Base-by-base conservation (phyloP, 805 yeast species). In the Zygoascus ofunaensis region DNA sequence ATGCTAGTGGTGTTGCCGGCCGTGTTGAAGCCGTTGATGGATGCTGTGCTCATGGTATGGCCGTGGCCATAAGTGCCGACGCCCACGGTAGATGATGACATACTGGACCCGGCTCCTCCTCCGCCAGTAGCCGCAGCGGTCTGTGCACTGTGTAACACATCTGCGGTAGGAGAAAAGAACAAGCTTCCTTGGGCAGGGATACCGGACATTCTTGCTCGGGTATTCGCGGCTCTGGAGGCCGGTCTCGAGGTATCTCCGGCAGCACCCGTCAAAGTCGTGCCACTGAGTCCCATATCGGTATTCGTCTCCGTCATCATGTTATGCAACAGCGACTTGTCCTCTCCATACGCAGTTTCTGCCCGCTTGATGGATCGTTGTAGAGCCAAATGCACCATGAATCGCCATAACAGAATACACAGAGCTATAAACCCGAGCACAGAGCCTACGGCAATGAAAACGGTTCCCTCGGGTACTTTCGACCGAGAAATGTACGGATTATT, bases 391-490 rank as follows among this genome's bases (percentile, higher is more conserved):
- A 70, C 65, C 20, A 74, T 59, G 19, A 73, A 54, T 52, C 80
- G 75, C 73, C 81, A 79, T 12, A 69, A 50, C 8, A 73, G 50
- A 34, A 81, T 68, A 1, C 69, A 70, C 3, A 80, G 49, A 18
- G 79, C 61, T 3, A 82, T 64, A 33, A 76, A 78, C 0, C 80
- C 84, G 3, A 80, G 76, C 33, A 80, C 69, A 8, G 81, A 68
- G 1, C 94, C 95, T 36, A 85, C 82, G 0, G 84, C 82, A 42
- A 87, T 86, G 63, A 85, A 86, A 2, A 87, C 87, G 1, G 92
- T 82, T 1, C 95, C 95, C 39, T 75, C 71, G 1, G 87, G 85
- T 38, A 70, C 68, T 18, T 57, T 57, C 4, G 77, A 62, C 38
- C 66, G 61, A 52, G 72, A 62, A 17, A 86, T 68, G 55, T 72